These are phyloP conservation scores for Globisporangium yorkense DNA, from an alignment of 352 stramenopile species.

Conservation along the genomic window DNA sequence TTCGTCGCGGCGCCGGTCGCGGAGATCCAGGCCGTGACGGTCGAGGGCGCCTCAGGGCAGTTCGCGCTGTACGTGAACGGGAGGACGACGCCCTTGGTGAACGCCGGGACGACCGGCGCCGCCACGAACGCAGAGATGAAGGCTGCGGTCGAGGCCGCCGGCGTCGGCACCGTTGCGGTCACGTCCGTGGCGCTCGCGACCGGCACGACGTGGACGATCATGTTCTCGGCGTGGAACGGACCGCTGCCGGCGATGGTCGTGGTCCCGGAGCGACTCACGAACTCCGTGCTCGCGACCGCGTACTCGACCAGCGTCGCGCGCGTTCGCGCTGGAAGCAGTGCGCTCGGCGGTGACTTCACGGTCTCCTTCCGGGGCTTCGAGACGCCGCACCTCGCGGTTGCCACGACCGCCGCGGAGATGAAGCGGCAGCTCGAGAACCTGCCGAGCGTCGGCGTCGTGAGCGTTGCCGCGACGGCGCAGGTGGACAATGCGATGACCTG, in stretches of 20 bases:
- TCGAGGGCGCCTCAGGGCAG: constrained; percentile 52
- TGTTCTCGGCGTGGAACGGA: constrained; percentile 45
- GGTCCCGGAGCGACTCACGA: constrained; percentile 49
- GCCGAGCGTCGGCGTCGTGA: constrained; percentile 66
- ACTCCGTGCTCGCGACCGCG: constrained; percentile 30
- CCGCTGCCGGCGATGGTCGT: constrained; percentile 48
- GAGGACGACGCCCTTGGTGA: constrained; percentile 42
- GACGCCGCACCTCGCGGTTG: constrained; percentile 58
- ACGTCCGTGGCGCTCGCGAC: constrained; percentile 28
- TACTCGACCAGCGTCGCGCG: constrained; percentile 50
- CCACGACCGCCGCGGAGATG: constrained; percentile 55
- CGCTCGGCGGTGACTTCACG: constrained; percentile 76
- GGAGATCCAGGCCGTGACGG: constrained; percentile 74
- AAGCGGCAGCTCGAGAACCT: constrained; percentile 89
- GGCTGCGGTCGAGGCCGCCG: constrained; percentile 45
- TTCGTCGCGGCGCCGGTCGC: constrained; percentile 40
- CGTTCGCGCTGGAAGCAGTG: constrained; percentile 33
- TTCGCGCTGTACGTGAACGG: constrained; percentile 73
- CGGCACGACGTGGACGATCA: constrained; percentile 64
- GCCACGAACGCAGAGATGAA: constrained; percentile 36
- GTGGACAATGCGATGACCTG: constrained; percentile 74
- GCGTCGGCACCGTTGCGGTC: constrained; percentile 48
- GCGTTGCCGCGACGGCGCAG: constrained; percentile 42
- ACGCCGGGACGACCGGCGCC: constrained; percentile 21
- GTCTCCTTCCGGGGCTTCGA: constrained; percentile 73